Conservation (phyloP, 208 protist species). For the Trypanosomatidae sp. region DNA sequence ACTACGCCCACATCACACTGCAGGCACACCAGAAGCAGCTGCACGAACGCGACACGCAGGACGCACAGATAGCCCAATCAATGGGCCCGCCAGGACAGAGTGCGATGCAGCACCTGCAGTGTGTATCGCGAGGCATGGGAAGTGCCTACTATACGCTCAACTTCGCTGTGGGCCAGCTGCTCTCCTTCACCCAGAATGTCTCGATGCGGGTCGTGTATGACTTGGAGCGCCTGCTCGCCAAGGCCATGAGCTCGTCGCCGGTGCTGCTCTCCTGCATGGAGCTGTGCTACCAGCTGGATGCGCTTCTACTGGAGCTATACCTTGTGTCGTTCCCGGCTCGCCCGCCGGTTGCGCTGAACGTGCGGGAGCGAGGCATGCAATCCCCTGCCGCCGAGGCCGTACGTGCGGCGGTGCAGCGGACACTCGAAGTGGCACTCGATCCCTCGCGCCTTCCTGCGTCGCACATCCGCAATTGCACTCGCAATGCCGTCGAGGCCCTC, state of each 20-base stretch:
- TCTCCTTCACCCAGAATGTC: slow-evolving; percentile 69
- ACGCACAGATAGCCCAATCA: slow-evolving; percentile 34
- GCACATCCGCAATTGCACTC: slow-evolving; percentile 49
- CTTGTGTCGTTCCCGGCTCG: slow-evolving; percentile 48
- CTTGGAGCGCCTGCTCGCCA: slow-evolving; percentile 44
- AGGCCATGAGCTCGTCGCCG: slow-evolving; percentile 1
- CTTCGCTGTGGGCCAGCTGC: slow-evolving; percentile 73
- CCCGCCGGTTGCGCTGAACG: slow-evolving; percentile 13
- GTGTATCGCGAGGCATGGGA: slow-evolving; percentile 52
- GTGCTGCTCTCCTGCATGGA: slow-evolving; percentile 49
- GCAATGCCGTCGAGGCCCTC: slow-evolving; percentile 68
- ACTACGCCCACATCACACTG: slow-evolving; percentile 70
- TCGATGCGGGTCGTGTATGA: slow-evolving; percentile 45
- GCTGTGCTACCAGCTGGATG: slow-evolving; percentile 66
- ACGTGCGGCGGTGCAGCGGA: slow-evolving; percentile 39
- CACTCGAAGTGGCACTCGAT: slow-evolving; percentile 59
- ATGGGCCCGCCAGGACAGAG: slow-evolving; percentile 24
- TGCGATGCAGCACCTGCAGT: slow-evolving; percentile 20
- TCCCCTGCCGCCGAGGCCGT: slow-evolving; percentile 29
- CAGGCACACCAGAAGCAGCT: slow-evolving; percentile 63
- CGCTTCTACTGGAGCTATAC: slow-evolving; percentile 56
- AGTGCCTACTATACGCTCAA: slow-evolving; percentile 78
- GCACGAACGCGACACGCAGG: slow-evolving; percentile 49
- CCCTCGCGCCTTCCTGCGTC: slow-evolving; percentile 49
- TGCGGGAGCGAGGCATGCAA: slow-evolving; percentile 24